A percentile compares a stretch with the other conserved stretches of the same genome.
Evolutionary conservation across 179 eudicot species (phyloP).

Genomic region (Gypsophila paniculata): DNA sequence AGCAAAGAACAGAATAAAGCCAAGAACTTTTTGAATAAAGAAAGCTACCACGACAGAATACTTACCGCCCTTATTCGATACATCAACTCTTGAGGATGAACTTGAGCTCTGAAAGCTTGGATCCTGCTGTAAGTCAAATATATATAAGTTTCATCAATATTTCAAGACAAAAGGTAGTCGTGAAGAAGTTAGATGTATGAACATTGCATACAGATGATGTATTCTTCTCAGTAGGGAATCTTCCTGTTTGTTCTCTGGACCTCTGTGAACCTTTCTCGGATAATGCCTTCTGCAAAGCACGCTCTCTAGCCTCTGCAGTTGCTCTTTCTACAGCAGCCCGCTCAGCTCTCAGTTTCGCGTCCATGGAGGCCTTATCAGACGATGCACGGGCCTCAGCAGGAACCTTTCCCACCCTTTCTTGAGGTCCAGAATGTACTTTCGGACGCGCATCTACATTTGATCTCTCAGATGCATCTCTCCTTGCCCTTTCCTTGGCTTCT

Average conservation of each 20-base stretch:
- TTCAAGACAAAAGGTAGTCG: conserved; percentile 7
- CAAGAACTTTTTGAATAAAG: background rate
- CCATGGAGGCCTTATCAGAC: conserved; percentile 56
- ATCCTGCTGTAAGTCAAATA: conserved; percentile 30
- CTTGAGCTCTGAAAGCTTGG: conserved; percentile 34
- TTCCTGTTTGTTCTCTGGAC: conserved; percentile 42
- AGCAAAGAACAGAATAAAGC: conserved; percentile 3
- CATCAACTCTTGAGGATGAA: conserved; percentile 24
- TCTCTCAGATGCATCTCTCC: conserved; percentile 80
- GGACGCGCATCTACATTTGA: conserved; percentile 63
- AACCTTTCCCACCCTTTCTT: conserved; percentile 54
- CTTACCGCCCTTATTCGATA: conserved; percentile 33
- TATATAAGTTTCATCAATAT: conserved; percentile 14
- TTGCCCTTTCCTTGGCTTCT: conserved; percentile 84
- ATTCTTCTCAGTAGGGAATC: conserved; percentile 31
- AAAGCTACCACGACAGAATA: conserved; percentile 5
- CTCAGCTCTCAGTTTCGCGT: conserved; percentile 73
- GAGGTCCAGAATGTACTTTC: conserved; percentile 51
- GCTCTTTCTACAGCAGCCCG: conserved; percentile 98
- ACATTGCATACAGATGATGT: conserved; percentile 26
- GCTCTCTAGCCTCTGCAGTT: conserved; percentile 90
- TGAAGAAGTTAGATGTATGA: conserved; percentile 9
- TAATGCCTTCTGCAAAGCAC: conserved; percentile 77
- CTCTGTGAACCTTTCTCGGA: conserved; percentile 56
- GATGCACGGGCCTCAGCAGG: conserved; percentile 36